A percentile compares a stretch with the other conserved stretches of the same genome.
Evolutionary conservation across 352 stramenopile genomes (phyloP).

Genomic region (Ophiocytium majus): DNA sequence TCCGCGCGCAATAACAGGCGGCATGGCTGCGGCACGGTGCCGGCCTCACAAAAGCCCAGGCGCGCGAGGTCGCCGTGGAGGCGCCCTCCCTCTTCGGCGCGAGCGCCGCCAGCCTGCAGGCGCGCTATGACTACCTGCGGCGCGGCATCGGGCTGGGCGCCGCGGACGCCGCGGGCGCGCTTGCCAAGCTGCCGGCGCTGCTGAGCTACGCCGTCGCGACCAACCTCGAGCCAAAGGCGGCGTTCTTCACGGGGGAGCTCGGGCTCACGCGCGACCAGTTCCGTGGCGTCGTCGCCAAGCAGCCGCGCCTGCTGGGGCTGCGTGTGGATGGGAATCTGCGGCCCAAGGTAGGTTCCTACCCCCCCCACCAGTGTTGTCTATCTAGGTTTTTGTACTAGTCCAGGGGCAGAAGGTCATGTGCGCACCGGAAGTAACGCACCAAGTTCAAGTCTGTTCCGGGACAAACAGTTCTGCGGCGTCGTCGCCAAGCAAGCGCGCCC

Average conservation of each 20-base stretch:
- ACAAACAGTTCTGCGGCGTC: slow-evolving; percentile 30
- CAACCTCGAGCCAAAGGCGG: slow-evolving; percentile 44
- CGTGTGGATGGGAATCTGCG: slow-evolving; percentile 30
- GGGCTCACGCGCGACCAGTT: slow-evolving; percentile 28
- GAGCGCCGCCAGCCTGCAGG: background rate
- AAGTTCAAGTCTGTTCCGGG: background rate
- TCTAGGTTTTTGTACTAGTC: background rate
- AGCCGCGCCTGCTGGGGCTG: slow-evolving; percentile 25
- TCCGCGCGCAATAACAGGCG: no score
- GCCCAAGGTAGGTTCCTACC: slow-evolving; percentile 14
- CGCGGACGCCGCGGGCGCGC: slow-evolving; percentile 27
- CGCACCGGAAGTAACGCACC: background rate
- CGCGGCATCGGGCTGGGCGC: background rate
- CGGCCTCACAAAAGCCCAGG: background rate
- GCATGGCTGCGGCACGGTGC: background rate
- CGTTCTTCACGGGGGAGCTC: slow-evolving; percentile 41
- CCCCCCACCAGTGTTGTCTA: background rate
- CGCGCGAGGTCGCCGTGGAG: background rate
- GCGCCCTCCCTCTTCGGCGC: background rate
- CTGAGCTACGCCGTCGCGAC: slow-evolving; percentile 37
- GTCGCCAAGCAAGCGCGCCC: slow-evolving; percentile 31
- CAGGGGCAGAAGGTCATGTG: background rate
- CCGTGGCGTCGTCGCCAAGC: slow-evolving; percentile 29
- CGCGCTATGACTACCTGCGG: slow-evolving; percentile 16
- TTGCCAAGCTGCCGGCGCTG: slow-evolving; percentile 42